Evolutionary conservation across 169 alveolate genomes (phyloP), one percentile per base, ranked within the genome.

Genomic region (Plasmodium gallinaceum): DNA sequence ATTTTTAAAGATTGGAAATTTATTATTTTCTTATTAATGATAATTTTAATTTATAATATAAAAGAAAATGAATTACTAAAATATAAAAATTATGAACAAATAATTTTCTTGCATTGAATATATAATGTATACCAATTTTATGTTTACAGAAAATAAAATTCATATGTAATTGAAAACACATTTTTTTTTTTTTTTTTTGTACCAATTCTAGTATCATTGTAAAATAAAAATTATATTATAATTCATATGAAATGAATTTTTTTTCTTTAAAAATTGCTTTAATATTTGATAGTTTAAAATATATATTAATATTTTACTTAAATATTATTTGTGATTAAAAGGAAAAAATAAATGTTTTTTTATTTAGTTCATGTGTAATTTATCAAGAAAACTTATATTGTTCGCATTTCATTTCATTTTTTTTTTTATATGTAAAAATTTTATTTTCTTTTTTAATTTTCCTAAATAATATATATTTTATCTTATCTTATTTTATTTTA

Each of bases 311-410:
- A 37, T 48, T 51, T 51, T 71, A 64, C 68, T 2, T 48, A 71
- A 20, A 42, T 71, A 0, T 66, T 58, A 71, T 48, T 62, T 71
- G 83, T 12, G 6, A 58, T 71, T 71, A 52, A n/a, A 71, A 48
- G 22, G 22, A 37, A 9, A 51, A 71, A 37, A 20, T 42, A 51
- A 52, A 24, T 46, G 20, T 51, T 48, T 60, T 39, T 48, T 51
- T 14, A 37, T 52, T 42, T 20, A 71, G 24, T 58, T 16, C 16
- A 71, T 54, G 68, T 46, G 39, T 48, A 71, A 48, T 42, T 71
- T 58, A 16, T 18, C 45, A 7, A 18, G 22, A 24, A 7, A 5
- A 46, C 20, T 71, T 16, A 10, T 69, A 22, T 32, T 32, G 24
- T 46, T 32, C 46, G 43, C 58, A 24, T 62, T 62, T 62, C 22